Base-by-base conservation (phyloP, 2,329 filamentous ascomycete genomes). In the Orbilia quercus region DNA sequence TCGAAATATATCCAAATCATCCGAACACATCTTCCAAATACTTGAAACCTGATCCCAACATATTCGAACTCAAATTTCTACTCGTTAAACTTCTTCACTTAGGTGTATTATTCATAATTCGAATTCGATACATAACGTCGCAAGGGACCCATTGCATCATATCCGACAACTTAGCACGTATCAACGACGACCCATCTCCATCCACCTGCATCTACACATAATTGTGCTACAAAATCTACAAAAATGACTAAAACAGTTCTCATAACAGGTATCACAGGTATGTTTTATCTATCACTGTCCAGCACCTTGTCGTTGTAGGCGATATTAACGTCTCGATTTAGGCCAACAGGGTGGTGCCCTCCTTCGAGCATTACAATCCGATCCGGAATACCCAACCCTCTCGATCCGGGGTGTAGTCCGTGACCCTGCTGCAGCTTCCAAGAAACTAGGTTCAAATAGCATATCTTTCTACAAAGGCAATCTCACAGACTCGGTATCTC, bases 341-440 rank as follows among this genome's bases (percentile, higher is more conserved):
- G 66, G 66, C 51, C 50, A 72, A 20, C 66, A 72, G 38, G 66
- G 66, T 36, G 66, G 58, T 11, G 42, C 66, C 22, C 22, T 64
- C 22, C 44, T 72, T 34, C n/a, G 54, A 53, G 66, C 66, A 7
- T 53, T 72, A 7, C 50, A 38, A 45, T 53, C 50, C 1, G 25
- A 45, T 11, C 44, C 66, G 7, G 51, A 42, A 12, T 34, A 23
- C 18, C 28, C 66, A 47, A n/a, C 16, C 5, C 42, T 72, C 36
- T 45, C 58, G 7, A 64, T 72, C 18, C 66, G 59, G 11, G 58
- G 51, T 11, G 45, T 72, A 16, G 66, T 47, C 23, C 66, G 66
- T 7, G 58, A 72, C 38, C 66, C 66, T 14, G 22, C 45, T 5
- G 50, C 59, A 2, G 66, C 58, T 14, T 31, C 66, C 36, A 28